Percentiles rank a stretch among this genome's conserved stretches.
Evolutionary conservation across 2,329 filamentous ascomycete genomes (phyloP).

Genomic region (Fusarium longipes): DNA sequence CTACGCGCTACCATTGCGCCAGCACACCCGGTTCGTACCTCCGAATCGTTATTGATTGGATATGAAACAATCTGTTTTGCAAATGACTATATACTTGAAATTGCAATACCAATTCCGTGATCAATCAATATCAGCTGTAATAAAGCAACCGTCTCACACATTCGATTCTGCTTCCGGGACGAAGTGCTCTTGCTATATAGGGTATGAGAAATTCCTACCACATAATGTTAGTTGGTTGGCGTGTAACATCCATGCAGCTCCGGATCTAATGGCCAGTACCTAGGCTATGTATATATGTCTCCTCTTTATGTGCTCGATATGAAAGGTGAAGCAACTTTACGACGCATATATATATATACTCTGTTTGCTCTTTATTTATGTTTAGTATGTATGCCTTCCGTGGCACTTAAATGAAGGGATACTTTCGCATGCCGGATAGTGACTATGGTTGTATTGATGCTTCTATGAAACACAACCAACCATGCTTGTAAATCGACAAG

Average conservation of each 20-base stretch:
- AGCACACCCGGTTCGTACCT: constrained; percentile 15
- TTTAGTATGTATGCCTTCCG: background rate
- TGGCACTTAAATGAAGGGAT: background rate
- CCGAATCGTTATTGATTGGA: constrained; percentile 36
- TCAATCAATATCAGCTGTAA: background rate
- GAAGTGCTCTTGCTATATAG: no score
- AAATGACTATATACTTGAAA: constrained; percentile 9
- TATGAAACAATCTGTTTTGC: background rate
- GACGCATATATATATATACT: background rate
- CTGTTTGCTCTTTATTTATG: background rate
- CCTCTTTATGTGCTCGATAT: background rate
- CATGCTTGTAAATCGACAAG: background rate
- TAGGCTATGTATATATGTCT: no score
- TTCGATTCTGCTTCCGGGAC: background rate
- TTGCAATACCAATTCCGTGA: accelerated
- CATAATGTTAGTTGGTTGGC: background rate
- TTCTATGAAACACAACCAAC: background rate
- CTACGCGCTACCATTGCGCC: constrained; percentile 55
- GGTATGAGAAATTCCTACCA: background rate
- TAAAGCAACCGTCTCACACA: background rate
- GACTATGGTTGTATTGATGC: background rate
- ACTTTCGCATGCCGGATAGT: background rate
- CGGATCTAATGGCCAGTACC: background rate
- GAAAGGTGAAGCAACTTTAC: background rate
- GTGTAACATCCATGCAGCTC: background rate